Evolutionary conservation across 345 rosid genomes (phyloP).

Genomic region (Hypericum perforatum): DNA sequence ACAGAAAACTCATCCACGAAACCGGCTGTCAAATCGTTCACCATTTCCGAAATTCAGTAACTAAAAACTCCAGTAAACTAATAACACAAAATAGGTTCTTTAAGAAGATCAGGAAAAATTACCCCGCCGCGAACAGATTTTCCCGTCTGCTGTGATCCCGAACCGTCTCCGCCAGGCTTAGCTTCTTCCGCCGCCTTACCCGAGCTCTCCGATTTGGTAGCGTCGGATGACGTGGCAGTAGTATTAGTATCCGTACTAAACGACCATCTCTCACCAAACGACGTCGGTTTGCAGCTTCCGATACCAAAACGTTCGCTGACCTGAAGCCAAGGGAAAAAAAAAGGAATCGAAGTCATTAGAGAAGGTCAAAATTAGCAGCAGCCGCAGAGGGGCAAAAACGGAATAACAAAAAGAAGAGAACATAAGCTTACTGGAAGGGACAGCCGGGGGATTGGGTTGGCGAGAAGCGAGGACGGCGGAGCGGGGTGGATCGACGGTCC

Average conservation of each 20-base stretch:
- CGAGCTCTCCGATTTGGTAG: constrained; percentile 16
- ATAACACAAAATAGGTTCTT: background rate
- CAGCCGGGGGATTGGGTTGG: constrained; percentile 19
- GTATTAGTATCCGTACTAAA: constrained; percentile 18
- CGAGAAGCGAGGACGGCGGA: constrained; percentile 17
- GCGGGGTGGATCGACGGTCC: constrained; percentile 1
- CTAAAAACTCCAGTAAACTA: background rate
- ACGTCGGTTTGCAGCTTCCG: constrained; percentile 20
- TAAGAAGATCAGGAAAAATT: background rate
- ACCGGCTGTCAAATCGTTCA: constrained; percentile 46
- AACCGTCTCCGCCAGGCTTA: constrained; percentile 26
- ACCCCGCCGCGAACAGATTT: constrained; percentile 96
- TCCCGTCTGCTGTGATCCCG: constrained; percentile 41
- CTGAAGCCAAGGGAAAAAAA: background rate
- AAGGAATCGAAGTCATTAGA: background rate
- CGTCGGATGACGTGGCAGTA: background rate
- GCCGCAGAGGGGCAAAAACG: background rate
- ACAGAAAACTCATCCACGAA: constrained; percentile 85
- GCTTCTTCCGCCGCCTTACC: constrained; percentile 14
- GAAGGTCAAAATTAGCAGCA: background rate
- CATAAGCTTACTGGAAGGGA: constrained; percentile 28
- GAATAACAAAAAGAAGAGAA: background rate
- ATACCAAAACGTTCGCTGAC: constrained; percentile 13
- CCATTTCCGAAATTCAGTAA: background rate
- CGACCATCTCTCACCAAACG: constrained; percentile 28